phyloP scores from a whole-genome alignment of 495 filamentous ascomycete species.

The Cercophora samala region DNA sequence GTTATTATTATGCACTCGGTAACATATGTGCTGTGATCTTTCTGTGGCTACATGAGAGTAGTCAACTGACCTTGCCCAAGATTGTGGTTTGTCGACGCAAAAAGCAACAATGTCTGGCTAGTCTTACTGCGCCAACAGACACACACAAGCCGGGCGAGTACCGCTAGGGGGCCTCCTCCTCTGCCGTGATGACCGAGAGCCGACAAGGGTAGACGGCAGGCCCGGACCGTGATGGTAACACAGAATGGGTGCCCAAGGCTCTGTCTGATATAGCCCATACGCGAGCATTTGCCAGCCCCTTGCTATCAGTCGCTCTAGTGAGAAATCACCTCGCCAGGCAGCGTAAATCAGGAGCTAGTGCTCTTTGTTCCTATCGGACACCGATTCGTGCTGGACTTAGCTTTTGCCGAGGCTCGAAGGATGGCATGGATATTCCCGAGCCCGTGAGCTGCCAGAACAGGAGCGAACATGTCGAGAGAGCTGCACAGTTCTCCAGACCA shows the following conservation, averaged over 20 bases:
- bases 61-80: conserved; percentile 1
- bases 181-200: neutral
- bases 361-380: neutral
- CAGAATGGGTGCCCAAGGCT: conserved; percentile 1
- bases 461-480: too few species aligned
- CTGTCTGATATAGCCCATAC: neutral
- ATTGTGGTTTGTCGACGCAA: neutral
- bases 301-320: neutral
- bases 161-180: too few species aligned
- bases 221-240: conserved; percentile 1
- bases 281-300: neutral
- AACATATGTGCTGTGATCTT: neutral
- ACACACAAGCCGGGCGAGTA: neutral
- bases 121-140: neutral
- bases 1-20: conserved; percentile 8
- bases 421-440: neutral
- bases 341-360: neutral
- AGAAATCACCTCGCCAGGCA: neutral
- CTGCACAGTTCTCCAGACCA: neutral
- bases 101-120: too few species aligned
- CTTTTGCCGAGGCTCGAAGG: neutral
- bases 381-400: neutral
- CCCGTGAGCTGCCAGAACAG: neutral
- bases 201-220: conserved; percentile 12
- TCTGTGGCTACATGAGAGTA: neutral